Base-by-base conservation (phyloP, 306 rosid genomes). In the Vigna reflexopilosa region DNA sequence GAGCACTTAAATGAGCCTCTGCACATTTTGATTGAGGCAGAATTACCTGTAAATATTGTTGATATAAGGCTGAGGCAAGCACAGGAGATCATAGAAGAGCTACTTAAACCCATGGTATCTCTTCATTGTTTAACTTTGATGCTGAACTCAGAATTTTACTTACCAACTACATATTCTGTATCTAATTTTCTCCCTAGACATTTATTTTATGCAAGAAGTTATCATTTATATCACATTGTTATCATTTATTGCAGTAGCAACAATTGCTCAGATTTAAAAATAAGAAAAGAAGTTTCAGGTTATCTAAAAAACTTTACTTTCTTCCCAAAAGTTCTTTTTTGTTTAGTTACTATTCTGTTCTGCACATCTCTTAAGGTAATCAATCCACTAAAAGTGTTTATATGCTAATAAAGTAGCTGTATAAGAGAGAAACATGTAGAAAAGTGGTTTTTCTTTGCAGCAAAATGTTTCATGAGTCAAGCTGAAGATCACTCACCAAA, bases 1-100 rank as follows among this genome's bases (percentile, higher is more conserved):
- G 98, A 95, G 84, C 98, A 95, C 86, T 84, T 95, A 84, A 95
- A 91, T 73, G 98, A 92, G 65, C 98, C 97, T 0, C 84, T 95
- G 73, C 98, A 95, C 78, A 83, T 95, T 73, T 85, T 95, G 81
- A 87, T 95, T 62, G 98, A 95, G 71, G 98, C 97, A 70, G 98
- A 92, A 77, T 84, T 95, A 68, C 98, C 98, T 55, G 90, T 84
- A 74, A 90, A 87, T 73, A 76, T 92, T 54, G 83, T 91, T 81
- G 98, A 91, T 42, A 45, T 87, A 45, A 93, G 92, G 88, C 74
- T 95, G 85, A 85, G 91, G 85, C 98, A 89, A 80, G 98, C 98
- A 15, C 96, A 85, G 7, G 97, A 95, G 79, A 92, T 92, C 83
- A 85, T 95, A 40, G 93, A 92, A 83, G 97, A 92, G 67, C 88